These are phyloP conservation scores for Alloteropsis angusta DNA, from an alignment of 202 grass and related monocot genomes.

Conservation along the genomic window DNA sequence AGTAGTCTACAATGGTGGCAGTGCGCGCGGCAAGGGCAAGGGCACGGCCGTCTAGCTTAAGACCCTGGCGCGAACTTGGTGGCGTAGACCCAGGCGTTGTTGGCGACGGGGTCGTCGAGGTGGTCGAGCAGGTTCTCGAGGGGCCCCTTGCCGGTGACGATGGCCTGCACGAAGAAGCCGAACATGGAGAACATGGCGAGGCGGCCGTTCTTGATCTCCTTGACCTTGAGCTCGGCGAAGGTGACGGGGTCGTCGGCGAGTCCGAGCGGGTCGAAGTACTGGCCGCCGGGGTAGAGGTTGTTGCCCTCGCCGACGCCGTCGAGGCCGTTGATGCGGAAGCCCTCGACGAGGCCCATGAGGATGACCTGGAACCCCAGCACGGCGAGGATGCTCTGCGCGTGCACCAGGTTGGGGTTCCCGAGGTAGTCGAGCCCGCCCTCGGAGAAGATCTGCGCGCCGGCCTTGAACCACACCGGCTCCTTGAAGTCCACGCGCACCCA, in stretches of 20 bases:
- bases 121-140: slow-evolving; percentile 98
- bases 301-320: slow-evolving; percentile 85
- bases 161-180: slow-evolving; percentile 93
- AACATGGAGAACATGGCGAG: slow-evolving; percentile 99
- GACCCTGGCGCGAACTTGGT: slow-evolving; percentile 90
- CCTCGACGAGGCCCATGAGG: slow-evolving; percentile 96
- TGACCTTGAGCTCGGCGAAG: slow-evolving; percentile 95
- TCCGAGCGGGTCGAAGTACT: slow-evolving; percentile 91
- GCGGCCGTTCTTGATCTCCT: slow-evolving; percentile 96
- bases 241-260: slow-evolving; percentile 81
- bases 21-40: no score
- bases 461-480: slow-evolving; percentile 99
- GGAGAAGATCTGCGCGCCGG: slow-evolving; percentile 93
- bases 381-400: slow-evolving; percentile 96
- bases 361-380: slow-evolving; percentile 83
- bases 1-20: slow-evolving; percentile 42
- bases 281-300: slow-evolving; percentile 87
- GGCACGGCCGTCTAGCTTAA: slow-evolving; percentile 23
- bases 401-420: slow-evolving; percentile 96
- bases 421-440: slow-evolving; percentile 97
- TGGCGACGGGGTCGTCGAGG: slow-evolving; percentile 79
- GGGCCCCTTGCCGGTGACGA: slow-evolving; percentile 88
- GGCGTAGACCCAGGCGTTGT: slow-evolving; percentile 97
- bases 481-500: slow-evolving; percentile 95
- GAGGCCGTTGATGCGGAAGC: slow-evolving; percentile 93